These are phyloP conservation scores for Mortierella antarctica DNA, from an alignment of 192 early-diverging fungal genomes.

Conservation along the genomic window DNA sequence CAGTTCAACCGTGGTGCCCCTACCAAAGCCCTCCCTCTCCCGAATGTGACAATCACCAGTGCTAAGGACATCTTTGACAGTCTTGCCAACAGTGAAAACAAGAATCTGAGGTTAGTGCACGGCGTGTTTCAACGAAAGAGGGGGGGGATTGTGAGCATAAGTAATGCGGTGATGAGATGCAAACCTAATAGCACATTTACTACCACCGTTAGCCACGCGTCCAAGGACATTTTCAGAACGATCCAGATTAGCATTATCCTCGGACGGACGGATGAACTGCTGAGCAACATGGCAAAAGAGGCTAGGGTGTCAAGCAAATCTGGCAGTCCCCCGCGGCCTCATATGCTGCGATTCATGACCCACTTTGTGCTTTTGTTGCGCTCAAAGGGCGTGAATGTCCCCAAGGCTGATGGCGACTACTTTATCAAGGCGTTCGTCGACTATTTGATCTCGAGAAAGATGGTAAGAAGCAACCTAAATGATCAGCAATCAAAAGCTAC, in stretches of 20 bases:
- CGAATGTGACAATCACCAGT: slow-evolving; percentile 4
- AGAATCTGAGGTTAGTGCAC: slow-evolving; percentile 17
- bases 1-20: slow-evolving; percentile 33
- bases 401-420: slow-evolving; percentile 56
- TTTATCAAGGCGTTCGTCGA: slow-evolving; percentile 68
- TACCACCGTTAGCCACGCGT: slow-evolving; percentile 1
- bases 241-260: slow-evolving; percentile 50
- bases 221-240: slow-evolving; percentile 32
- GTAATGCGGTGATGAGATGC: not conserved
- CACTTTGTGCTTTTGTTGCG: slow-evolving; percentile 77
- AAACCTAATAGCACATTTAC: not conserved
- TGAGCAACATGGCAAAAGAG: slow-evolving; percentile 27
- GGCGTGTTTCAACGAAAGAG: not conserved
- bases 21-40: slow-evolving; percentile 22
- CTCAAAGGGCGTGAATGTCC: slow-evolving; percentile 59
- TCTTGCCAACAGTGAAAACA: slow-evolving; percentile 23
- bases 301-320: slow-evolving; percentile 6
- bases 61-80: slow-evolving; percentile 34
- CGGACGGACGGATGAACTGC: slow-evolving; percentile 35
- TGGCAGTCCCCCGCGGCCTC: slow-evolving; percentile 50
- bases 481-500: not conserved
- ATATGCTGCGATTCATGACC: slow-evolving; percentile 75
- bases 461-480: slow-evolving; percentile 10
- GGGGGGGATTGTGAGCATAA: not conserved
- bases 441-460: slow-evolving; percentile 36